Conservation (phyloP, 208 protist species). For the Leishmania guyanensis region DNA sequence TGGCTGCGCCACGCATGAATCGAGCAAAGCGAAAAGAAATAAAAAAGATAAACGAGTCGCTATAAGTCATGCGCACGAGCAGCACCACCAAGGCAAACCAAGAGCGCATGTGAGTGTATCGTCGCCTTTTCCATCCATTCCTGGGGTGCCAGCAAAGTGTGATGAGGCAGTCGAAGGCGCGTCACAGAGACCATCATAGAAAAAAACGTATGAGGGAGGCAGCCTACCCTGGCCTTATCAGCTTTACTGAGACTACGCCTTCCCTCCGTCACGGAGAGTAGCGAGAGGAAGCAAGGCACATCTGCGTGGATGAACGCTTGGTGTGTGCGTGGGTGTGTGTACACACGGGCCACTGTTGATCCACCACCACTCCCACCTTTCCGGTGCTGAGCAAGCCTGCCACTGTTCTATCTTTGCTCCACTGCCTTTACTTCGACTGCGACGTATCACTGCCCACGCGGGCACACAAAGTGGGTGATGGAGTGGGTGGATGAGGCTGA, state of each 20-base stretch:
- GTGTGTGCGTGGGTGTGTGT: background rate
- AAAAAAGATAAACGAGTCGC: background rate
- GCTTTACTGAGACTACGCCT: background rate
- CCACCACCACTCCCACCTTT: background rate
- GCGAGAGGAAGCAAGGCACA: background rate
- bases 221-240: background rate
- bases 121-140: background rate
- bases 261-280: background rate
- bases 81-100: background rate
- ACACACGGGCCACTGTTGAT: background rate
- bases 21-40: background rate
- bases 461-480: background rate
- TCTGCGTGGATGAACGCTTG: background rate
- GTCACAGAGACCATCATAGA: background rate
- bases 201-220: background rate
- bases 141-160: background rate
- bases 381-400: background rate
- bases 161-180: background rate
- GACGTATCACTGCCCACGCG: background rate
- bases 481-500: background rate
- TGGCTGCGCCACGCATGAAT: background rate
- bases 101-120: background rate
- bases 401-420: background rate
- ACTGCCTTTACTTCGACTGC: background rate
- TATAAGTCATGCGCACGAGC: background rate